These are phyloP conservation scores for Dictyostelium intermedium DNA, from an alignment of 78 protist species.

Conservation along the genomic window DNA sequence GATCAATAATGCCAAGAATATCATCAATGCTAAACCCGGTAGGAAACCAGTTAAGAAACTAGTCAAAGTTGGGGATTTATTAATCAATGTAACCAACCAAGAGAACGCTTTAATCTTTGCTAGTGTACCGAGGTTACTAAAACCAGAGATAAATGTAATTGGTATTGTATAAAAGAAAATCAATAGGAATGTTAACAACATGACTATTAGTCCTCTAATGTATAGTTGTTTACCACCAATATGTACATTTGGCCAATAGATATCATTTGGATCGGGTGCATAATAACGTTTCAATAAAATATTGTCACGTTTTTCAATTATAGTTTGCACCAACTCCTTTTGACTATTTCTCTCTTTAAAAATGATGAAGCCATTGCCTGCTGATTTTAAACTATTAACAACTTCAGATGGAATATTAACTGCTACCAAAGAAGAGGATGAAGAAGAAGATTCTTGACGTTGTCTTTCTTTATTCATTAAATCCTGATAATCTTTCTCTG, in stretches of 20 bases:
- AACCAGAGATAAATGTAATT: slow-evolving; percentile 11
- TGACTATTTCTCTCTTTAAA: not conserved
- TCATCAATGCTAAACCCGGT: slow-evolving; percentile 22
- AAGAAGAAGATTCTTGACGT: not conserved
- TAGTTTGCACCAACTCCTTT: not conserved
- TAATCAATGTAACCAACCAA: slow-evolving; percentile 14
- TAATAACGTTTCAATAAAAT: not conserved
- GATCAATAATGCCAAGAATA: slow-evolving; percentile 47
- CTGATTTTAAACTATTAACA: not conserved
- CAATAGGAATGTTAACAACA: not conserved
- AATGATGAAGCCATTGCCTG: slow-evolving; percentile 6
- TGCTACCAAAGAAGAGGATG: not conserved
- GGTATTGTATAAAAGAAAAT: slow-evolving; percentile 52
- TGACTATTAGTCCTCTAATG: not conserved
- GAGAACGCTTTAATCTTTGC: slow-evolving; percentile 24
- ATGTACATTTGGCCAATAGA: slow-evolving; percentile 44
- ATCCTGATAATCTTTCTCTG: not conserved
- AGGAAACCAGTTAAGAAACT: slow-evolving; percentile 44
- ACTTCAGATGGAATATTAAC: not conserved
- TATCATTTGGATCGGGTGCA: slow-evolving; percentile 34
- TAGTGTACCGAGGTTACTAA: slow-evolving; percentile 39
- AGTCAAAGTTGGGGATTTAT: not conserved
- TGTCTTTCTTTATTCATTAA: not conserved
- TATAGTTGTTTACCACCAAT: not conserved
- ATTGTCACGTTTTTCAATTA: not conserved